Evolutionary conservation across 768 basidiomycete species (phyloP), one percentile per base, ranked within the genome.

Genomic region (Phaeotremella fagi): DNA sequence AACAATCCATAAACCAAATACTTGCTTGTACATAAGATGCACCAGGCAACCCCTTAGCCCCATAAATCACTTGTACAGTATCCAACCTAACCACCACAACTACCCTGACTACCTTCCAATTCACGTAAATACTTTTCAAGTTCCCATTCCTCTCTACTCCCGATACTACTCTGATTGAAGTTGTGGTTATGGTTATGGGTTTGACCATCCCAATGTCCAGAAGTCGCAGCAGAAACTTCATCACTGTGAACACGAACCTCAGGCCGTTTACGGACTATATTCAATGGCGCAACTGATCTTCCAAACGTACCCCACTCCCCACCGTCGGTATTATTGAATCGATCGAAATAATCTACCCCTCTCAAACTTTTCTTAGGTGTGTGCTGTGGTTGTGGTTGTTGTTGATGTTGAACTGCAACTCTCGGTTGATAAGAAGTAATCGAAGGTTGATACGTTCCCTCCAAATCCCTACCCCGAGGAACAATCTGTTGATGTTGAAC

Each of bases 81-180:
- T 15, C 29, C 12, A 29, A n/a, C 18, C 22, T 24, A n/a, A 15
- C 36, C 50, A 20, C 18, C 18, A 24, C 37, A 38, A 42, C 20
- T 45, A 47, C 22, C 7, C 33, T 44, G 33, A 52, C 54, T 29
- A n/a, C 42, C 43, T 36, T 35, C 48, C n/a, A 49, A 28, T 41
- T 50, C 54, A n/a, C 48, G 28, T 35, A 60, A 25, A 45, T 55
- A 56, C 45, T 37, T 54, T 43, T 62, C 61, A 49, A 62, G 37
- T 50, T 62, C 61, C 61, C 61, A 62, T 20, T 57, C 52, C 41
- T 61, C 60, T 22, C 38, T 12, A 41, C 38, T 41, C 18, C 38
- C 38, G 15, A 48, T 55, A 3, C 50, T 55, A 27, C 54, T 56
- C 1, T 42, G 11, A 12, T 20, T 18, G 7, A 18, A 7, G 7